Conservation (phyloP, 768 basidiomycete genomes). For the Cystobasidium onofrii region DNA sequence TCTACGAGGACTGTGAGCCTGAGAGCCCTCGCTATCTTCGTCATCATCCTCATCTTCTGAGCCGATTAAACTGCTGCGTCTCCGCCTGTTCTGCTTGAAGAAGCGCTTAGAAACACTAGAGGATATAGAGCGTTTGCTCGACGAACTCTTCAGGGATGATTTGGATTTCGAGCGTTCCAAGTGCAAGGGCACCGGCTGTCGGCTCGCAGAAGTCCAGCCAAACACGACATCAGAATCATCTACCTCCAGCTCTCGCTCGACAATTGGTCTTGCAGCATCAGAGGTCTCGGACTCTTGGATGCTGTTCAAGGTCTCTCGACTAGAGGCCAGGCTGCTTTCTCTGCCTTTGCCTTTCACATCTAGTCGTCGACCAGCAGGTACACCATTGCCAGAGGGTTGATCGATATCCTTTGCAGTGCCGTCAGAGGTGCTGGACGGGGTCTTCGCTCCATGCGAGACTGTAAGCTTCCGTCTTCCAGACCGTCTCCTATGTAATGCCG, state of each 20-base stretch:
- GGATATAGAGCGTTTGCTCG: constrained; percentile 1
- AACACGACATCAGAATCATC: constrained; percentile 18
- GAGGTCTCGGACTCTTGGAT: background rate
- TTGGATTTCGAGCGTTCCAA: background rate
- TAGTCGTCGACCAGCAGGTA: background rate
- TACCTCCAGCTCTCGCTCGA: background rate
- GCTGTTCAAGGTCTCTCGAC: constrained; percentile 1
- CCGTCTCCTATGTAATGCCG: background rate
- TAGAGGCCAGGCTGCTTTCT: background rate
- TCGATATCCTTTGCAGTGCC: background rate
- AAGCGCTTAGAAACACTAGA: constrained; percentile 5
- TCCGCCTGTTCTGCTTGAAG: background rate
- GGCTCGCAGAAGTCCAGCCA: constrained; percentile 8
- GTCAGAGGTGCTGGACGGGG: background rate
- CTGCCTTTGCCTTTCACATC: constrained; percentile 28
- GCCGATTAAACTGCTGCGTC: background rate
- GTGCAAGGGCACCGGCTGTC: background rate
- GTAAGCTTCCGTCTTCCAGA: background rate
- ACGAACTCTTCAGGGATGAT: constrained; percentile 2
- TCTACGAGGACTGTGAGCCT: background rate
- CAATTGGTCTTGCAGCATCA: background rate
- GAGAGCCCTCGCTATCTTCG: background rate
- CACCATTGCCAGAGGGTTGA: background rate
- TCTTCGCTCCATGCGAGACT: background rate
- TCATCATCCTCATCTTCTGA: constrained; percentile 11